phyloP scores from a whole-genome alignment of 371 early-diverging fungal genomes.

The Apophysomyces ossiformis region DNA sequence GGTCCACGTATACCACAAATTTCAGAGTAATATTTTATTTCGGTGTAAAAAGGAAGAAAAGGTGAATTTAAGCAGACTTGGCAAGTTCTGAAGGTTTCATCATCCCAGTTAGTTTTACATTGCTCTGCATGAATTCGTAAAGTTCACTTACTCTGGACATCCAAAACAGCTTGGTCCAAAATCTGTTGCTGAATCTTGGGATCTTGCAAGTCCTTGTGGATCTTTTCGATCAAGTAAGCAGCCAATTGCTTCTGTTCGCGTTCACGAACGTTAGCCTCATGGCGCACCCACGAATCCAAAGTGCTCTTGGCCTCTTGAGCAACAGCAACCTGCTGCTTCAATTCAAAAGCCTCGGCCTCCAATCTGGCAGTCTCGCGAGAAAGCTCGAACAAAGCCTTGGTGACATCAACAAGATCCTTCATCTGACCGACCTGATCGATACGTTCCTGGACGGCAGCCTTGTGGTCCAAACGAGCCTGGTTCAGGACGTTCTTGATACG shows the following conservation, averaged over 20 bases:
- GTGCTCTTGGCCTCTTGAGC: conserved; percentile 85
- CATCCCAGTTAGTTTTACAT: not conserved
- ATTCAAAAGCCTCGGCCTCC: conserved; percentile 90
- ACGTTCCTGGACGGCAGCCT: conserved; percentile 84
- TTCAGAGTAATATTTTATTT: not conserved
- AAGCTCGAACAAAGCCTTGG: conserved; percentile 90
- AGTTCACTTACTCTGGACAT: conserved; percentile 52
- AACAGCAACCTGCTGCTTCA: conserved; percentile 91
- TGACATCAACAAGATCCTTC: conserved; percentile 91
- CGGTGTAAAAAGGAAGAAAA: not conserved
- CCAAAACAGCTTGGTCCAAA: conserved; percentile 57
- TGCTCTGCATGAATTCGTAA: not conserved
- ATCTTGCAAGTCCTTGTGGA: conserved; percentile 80
- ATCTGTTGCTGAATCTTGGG: conserved; percentile 75
- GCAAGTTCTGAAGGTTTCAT: conserved; percentile 33
- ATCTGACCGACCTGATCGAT: conserved; percentile 91
- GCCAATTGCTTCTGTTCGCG: conserved; percentile 91
- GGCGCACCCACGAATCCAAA: conserved; percentile 96
- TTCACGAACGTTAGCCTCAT: conserved; percentile 92
- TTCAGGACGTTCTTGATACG: conserved; percentile 80
- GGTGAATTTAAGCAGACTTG: conserved; percentile 36
- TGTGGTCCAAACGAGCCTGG: conserved; percentile 91
- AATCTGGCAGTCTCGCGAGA: conserved; percentile 92
- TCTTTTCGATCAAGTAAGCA: conserved; percentile 81
- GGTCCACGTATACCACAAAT: not conserved